Conservation (phyloP, 2,329 filamentous ascomycete genomes). For the Neoarthrinium moseri region DNA sequence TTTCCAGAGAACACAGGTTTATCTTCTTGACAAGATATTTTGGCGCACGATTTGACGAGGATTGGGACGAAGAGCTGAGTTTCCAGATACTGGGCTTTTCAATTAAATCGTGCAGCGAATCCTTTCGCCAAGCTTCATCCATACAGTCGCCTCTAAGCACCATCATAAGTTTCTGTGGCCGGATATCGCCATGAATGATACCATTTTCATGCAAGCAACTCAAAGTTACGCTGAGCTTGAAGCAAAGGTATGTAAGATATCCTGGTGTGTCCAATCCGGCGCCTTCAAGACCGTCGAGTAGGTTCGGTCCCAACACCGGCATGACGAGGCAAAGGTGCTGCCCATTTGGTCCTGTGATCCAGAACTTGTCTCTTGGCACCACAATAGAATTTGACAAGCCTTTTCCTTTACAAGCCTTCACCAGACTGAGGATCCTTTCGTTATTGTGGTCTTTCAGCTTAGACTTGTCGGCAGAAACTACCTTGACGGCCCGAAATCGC, state of each 20-base stretch:
- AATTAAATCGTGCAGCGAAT: not conserved
- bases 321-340: conserved; percentile 1
- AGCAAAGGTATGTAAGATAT: not conserved
- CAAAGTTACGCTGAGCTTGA: not conserved
- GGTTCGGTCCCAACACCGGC: not conserved
- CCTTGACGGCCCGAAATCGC: not conserved
- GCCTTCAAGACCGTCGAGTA: not conserved
- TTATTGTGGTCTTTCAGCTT: not conserved
- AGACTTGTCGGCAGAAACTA: not conserved
- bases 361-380: not conserved
- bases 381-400: not conserved
- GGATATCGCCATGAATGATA: not conserved
- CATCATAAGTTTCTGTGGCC: conserved; percentile 1
- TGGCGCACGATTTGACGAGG: not conserved
- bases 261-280: conserved; percentile 1
- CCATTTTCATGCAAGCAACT: not conserved
- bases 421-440: not conserved
- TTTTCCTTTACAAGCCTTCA: not conserved
- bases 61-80: not conserved
- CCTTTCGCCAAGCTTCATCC: not conserved
- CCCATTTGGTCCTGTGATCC: conserved; percentile 1
- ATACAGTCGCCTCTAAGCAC: not conserved
- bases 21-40: not conserved
- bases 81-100: not conserved
- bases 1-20: not conserved